These are phyloP conservation scores for Chytriomyces sp. DNA, from an alignment of 192 early-diverging fungal genomes.

Conservation along the genomic window DNA sequence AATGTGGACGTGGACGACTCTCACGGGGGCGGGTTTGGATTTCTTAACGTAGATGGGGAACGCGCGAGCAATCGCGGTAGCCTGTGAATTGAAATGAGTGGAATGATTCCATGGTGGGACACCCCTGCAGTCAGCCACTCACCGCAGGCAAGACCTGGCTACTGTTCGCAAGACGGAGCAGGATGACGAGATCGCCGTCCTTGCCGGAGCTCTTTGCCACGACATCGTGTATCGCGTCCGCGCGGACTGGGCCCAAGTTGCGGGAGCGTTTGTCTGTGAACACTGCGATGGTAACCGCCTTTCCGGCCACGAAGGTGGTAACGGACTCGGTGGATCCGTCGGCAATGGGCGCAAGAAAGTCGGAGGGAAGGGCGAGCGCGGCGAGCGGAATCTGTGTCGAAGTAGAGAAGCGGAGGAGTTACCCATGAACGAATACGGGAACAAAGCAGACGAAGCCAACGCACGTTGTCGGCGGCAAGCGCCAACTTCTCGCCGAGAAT, in stretches of 20 bases:
- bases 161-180: constrained; percentile 1
- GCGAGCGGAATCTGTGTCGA: constrained; percentile 20
- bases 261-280: constrained; percentile 14
- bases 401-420: no score
- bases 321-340: constrained; percentile 15
- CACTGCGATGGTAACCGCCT: constrained; percentile 23
- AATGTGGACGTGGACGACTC: constrained; percentile 34
- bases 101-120: not conserved
- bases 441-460: no score
- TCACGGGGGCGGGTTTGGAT: constrained; percentile 7
- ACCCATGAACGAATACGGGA: no score
- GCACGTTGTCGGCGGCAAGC: constrained; percentile 3
- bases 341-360: constrained; percentile 12
- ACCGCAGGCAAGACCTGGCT: constrained; percentile 27
- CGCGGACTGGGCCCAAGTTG: constrained; percentile 42
- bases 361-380: constrained; percentile 6
- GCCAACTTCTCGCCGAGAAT: constrained; percentile 12
- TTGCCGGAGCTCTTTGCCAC: constrained; percentile 22
- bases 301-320: constrained; percentile 6
- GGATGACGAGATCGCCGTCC: constrained; percentile 17
- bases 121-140: not conserved
- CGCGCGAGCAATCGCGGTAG: constrained; percentile 36
- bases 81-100: constrained; percentile 14
- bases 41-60: constrained; percentile 44
- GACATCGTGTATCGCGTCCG: constrained; percentile 42